These are phyloP conservation scores for Hyparrhenia diplandra DNA, from an alignment of 176 grass and related monocot species.

Conservation along the genomic window DNA sequence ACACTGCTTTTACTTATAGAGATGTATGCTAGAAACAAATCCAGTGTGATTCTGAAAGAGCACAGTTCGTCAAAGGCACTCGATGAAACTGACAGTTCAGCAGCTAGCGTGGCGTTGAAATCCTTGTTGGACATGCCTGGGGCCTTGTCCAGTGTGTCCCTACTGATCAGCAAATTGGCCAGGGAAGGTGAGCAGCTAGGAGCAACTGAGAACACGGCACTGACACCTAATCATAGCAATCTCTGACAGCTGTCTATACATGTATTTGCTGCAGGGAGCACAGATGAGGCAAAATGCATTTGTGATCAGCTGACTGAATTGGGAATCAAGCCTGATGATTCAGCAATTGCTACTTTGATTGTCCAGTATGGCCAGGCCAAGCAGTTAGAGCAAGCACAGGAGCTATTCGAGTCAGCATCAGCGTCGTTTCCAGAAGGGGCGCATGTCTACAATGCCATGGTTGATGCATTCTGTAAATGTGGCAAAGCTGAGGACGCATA, in stretches of 20 bases:
- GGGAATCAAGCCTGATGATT: constrained; percentile 59
- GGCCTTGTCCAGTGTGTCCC: constrained; percentile 48
- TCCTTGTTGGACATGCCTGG: constrained; percentile 45
- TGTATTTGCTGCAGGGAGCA: constrained; percentile 60
- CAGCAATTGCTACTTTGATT: constrained; percentile 63
- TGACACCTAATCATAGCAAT: neutral
- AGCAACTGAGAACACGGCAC: neutral
- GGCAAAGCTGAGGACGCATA: constrained; percentile 52
- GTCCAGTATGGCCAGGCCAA: constrained; percentile 64
- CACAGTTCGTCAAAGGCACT: constrained; percentile 32
- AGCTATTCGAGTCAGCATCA: constrained; percentile 45
- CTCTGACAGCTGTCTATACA: constrained; percentile 23
- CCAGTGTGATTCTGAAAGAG: constrained; percentile 41
- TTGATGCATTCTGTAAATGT: constrained; percentile 71
- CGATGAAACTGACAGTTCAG: constrained; percentile 23
- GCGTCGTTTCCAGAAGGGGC: constrained; percentile 26
- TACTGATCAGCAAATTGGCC: constrained; percentile 66
- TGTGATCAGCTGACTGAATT: constrained; percentile 51
- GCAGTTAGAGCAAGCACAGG: constrained; percentile 51
- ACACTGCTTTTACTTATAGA: constrained; percentile 47
- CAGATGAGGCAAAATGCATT: constrained; percentile 47
- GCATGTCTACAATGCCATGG: constrained; percentile 61
- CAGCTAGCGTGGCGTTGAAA: constrained; percentile 24
- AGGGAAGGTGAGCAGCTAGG: constrained; percentile 65
- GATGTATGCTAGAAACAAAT: constrained; percentile 57